Evolutionary conservation across 495 filamentous ascomycete species (phyloP).

Genomic region (Xanthoparmelia taractica): DNA sequence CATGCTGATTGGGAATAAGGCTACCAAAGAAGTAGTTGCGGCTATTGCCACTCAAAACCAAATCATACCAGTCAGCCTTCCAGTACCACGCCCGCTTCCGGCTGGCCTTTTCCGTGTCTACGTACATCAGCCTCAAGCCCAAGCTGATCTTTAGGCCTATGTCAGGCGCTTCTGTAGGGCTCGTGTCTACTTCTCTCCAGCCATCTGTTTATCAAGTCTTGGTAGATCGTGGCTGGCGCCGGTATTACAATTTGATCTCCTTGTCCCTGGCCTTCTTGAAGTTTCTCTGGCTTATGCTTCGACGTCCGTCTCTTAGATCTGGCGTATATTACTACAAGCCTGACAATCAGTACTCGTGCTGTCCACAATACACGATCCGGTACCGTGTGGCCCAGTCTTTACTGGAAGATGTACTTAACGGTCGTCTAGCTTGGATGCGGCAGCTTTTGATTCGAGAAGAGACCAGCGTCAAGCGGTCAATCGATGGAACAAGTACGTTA

Average conservation of each 20-base stretch:
- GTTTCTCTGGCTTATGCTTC: conserved; percentile 18
- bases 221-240: conserved; percentile 82
- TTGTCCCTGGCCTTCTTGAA: not conserved
- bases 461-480: conserved; percentile 85
- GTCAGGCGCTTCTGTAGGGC: conserved; percentile 79
- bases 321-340: conserved; percentile 87
- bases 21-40: conserved; percentile 40
- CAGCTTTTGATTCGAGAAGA: conserved; percentile 59
- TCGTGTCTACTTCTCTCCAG: conserved; percentile 57
- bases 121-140: conserved; percentile 25
- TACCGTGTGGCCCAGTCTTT: conserved; percentile 25
- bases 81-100: conserved; percentile 15
- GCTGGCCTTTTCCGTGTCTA: conserved; percentile 16
- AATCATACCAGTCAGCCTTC: conserved; percentile 20
- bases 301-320: conserved; percentile 43
- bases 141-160: conserved; percentile 24
- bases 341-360: conserved; percentile 74
- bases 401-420: conserved; percentile 14
- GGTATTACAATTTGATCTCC: conserved; percentile 41
- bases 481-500: conserved; percentile 78
- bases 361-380: conserved; percentile 93
- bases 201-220: conserved; percentile 71
- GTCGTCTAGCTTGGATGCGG: conserved; percentile 54
- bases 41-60: conserved; percentile 40
- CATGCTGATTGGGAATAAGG: conserved; percentile 23